These are phyloP conservation scores for Hymenoscyphus infarciens DNA, from an alignment of 2,329 filamentous ascomycete genomes.

Conservation along the genomic window DNA sequence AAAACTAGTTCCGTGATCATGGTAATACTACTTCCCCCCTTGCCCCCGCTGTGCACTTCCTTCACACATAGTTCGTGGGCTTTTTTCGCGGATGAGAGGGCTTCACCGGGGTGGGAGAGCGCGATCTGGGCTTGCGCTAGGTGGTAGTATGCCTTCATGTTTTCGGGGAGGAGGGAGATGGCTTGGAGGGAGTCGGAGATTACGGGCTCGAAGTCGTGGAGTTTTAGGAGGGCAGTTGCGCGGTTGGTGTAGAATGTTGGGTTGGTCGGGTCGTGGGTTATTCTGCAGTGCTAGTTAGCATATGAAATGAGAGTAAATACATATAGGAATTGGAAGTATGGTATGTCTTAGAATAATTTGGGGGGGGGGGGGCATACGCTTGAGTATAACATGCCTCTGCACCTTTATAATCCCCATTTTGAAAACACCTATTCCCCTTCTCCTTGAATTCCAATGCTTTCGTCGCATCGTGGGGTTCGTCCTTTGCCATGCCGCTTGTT, in stretches of 20 bases:
- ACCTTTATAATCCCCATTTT: constrained; percentile 57
- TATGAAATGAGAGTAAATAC: too few relatives aligned
- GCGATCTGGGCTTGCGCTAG: constrained; percentile 80
- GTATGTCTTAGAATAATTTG: neutral
- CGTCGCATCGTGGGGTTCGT: constrained; percentile 20
- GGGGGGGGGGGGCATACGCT: constrained; percentile 47
- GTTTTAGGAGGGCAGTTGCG: constrained; percentile 74
- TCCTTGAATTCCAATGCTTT: constrained; percentile 33
- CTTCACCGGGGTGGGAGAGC: constrained; percentile 68
- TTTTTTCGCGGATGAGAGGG: constrained; percentile 62
- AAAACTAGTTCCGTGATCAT: constrained; percentile 72
- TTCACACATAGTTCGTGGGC: constrained; percentile 69
- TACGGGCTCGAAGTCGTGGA: constrained; percentile 68
- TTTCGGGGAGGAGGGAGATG: constrained; percentile 45
- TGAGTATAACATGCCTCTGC: constrained; percentile 71
- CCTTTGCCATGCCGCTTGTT: constrained; percentile 21
- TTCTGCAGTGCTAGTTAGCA: constrained; percentile 43
- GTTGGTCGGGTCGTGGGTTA: constrained; percentile 74
- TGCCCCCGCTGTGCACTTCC: constrained; percentile 64
- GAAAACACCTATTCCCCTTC: constrained; percentile 50
- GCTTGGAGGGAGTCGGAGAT: constrained; percentile 75
- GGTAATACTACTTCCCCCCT: constrained; percentile 71
- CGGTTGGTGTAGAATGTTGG: constrained; percentile 84
- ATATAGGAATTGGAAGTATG: constrained; percentile 2
- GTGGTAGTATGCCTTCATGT: constrained; percentile 80